phyloP scores from a whole-genome alignment of 208 protist species.

The Leptomonas seymouri region DNA sequence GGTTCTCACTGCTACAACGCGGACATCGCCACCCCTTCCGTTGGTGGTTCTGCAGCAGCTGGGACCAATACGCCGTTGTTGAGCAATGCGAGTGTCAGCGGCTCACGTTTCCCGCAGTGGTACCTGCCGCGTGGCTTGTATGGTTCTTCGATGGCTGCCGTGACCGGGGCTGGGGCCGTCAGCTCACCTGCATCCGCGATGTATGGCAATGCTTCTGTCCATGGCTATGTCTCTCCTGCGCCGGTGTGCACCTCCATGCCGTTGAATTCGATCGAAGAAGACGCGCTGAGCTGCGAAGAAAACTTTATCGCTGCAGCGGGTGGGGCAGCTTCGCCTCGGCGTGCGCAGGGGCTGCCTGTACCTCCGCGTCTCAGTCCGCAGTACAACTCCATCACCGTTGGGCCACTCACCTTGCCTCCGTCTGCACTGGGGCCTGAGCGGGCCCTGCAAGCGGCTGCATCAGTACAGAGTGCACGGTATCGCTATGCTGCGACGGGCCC shows the following conservation, averaged over 20 bases:
- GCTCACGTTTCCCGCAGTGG: constrained; percentile 36
- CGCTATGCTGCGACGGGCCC: no score
- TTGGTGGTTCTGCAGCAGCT: neutral
- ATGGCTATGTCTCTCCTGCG: no score
- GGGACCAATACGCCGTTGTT: constrained; percentile 5
- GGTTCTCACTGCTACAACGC: neutral
- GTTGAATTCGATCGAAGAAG: constrained; percentile 10
- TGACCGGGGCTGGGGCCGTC: neutral
- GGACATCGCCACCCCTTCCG: neutral
- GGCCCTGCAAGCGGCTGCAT: neutral
- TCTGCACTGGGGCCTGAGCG: neutral
- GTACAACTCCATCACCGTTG: neutral
- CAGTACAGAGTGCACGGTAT: no score
- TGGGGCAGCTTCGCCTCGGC: neutral
- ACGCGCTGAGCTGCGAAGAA: constrained; percentile 17
- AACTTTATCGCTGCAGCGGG: neutral
- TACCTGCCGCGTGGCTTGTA: constrained; percentile 30
- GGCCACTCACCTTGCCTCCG: constrained; percentile 13
- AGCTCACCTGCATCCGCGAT: neutral
- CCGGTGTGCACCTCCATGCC: neutral
- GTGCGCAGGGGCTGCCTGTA: neutral
- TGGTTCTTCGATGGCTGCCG: neutral
- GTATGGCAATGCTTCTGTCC: constrained; percentile 5
- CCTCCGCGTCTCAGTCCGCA: constrained; percentile 24
- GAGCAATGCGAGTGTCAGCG: constrained; percentile 25